A percentile compares a stretch with the other conserved stretches of the same genome.
These are phyloP conservation scores for Calamus simplicifolius DNA, from an alignment of 176 grass and related monocot species.

Conservation along the genomic window DNA sequence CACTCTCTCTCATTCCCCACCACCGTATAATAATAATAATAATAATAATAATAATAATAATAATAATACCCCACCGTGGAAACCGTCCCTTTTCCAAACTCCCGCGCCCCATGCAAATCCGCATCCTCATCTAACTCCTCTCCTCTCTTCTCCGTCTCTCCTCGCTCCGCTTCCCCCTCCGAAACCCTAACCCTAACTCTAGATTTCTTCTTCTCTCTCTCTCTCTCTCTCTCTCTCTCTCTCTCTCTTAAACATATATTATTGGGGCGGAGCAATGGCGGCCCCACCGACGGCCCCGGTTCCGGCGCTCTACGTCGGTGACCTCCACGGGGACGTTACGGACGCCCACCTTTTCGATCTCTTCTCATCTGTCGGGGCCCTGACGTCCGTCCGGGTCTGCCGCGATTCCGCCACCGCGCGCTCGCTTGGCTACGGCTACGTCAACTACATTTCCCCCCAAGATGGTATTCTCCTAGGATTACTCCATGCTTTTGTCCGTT, in stretches of 20 bases:
- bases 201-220: too few relatives aligned
- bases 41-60: too few relatives aligned
- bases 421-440: constrained; percentile 2
- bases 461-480: background rate
- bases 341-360: constrained; percentile 38
- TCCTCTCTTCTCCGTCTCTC: background rate
- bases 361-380: constrained; percentile 41
- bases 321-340: constrained; percentile 35
- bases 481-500: background rate
- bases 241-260: too few relatives aligned
- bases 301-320: constrained; percentile 57
- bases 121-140: background rate
- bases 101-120: constrained; percentile 2
- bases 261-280: background rate
- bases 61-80: too few relatives aligned
- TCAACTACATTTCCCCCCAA: background rate
- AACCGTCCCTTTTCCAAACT: background rate
- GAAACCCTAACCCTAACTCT: background rate
- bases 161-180: background rate
- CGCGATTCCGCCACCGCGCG: background rate
- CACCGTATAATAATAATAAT: too few relatives aligned
- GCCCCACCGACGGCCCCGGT: background rate
- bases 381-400: constrained; percentile 42
- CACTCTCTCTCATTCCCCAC: too few relatives aligned
- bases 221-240: too few relatives aligned